These are phyloP conservation scores for Russula dissimulans DNA, from an alignment of 768 basidiomycete species.

Conservation along the genomic window DNA sequence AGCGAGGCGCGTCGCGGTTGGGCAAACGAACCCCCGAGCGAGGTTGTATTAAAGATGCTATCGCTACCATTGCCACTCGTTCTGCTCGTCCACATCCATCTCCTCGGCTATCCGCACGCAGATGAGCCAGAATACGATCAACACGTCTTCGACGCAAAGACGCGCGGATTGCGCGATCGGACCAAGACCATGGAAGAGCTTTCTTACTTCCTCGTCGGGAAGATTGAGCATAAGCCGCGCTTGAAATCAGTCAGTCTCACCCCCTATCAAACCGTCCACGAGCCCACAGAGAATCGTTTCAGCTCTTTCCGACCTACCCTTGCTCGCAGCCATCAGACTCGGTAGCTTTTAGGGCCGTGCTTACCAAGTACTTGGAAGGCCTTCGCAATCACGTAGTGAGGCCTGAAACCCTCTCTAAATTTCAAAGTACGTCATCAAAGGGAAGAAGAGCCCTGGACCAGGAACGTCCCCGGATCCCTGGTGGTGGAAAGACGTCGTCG, in stretches of 20 bases:
- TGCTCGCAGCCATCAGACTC: conserved; percentile 44
- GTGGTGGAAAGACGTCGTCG: conserved; percentile 54
- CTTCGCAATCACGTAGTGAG: conserved; percentile 35
- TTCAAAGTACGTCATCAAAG: conserved; percentile 17
- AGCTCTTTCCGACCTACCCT: conserved; percentile 44
- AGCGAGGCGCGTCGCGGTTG: conserved; percentile 7
- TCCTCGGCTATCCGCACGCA: conserved; percentile 40
- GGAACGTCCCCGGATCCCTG: conserved; percentile 22
- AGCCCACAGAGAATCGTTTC: neutral
- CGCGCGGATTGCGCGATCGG: conserved; percentile 42
- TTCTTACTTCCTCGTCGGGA: conserved; percentile 39
- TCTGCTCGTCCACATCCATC: conserved; percentile 44
- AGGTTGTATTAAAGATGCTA: neutral
- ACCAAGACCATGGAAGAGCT: conserved; percentile 45
- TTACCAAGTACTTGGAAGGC: conserved; percentile 42
- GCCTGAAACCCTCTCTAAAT: conserved; percentile 20
- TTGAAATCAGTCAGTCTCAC: conserved; percentile 21
- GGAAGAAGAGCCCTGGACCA: conserved; percentile 11
- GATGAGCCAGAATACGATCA: conserved; percentile 43
- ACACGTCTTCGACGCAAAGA: conserved; percentile 36
- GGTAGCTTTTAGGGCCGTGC: conserved; percentile 40
- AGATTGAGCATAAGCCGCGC: conserved; percentile 31
- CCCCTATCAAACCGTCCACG: conserved; percentile 9
- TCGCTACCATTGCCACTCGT: conserved; percentile 36
- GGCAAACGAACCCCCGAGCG: too few species aligned